phyloP scores from a whole-genome alignment of 2,329 filamentous ascomycete species.

The Monilinia polystroma region DNA sequence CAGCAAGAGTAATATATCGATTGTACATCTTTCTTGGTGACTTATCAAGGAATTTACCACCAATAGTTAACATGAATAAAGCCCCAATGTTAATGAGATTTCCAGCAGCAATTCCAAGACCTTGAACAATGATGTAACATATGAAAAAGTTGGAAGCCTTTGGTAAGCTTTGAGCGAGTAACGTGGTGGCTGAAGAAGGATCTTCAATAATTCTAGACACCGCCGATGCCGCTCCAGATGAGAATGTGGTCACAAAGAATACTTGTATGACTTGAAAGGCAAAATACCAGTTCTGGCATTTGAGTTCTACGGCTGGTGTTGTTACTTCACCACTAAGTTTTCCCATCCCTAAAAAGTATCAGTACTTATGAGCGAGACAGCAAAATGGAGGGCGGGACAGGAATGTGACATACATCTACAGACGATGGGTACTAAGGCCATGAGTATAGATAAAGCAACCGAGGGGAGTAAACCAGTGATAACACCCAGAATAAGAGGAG shows the following conservation, averaged over 20 bases:
- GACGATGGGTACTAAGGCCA: constrained; percentile 80
- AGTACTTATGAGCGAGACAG: constrained; percentile 20
- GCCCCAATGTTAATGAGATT: constrained; percentile 72
- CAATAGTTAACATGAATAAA: constrained; percentile 68
- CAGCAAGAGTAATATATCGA: constrained; percentile 71
- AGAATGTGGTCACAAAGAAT: constrained; percentile 81
- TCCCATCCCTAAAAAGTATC: constrained; percentile 59
- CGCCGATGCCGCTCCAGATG: constrained; percentile 75
- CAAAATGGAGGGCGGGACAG: neutral
- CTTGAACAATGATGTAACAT: constrained; percentile 90
- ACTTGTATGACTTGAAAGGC: constrained; percentile 88
- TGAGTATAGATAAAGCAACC: constrained; percentile 74
- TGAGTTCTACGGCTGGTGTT: constrained; percentile 74
- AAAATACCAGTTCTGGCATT: constrained; percentile 88
- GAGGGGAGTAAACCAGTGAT: constrained; percentile 82
- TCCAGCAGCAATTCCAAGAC: constrained; percentile 72
- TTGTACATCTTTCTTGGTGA: constrained; percentile 78
- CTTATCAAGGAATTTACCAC: constrained; percentile 71
- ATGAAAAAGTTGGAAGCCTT: constrained; percentile 92
- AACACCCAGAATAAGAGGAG: constrained; percentile 68
- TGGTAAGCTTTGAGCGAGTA: constrained; percentile 75
- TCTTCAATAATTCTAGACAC: constrained; percentile 61
- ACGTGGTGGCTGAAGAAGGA: constrained; percentile 58
- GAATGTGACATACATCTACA: constrained; percentile 61
- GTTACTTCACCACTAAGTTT: constrained; percentile 79